Conservation (phyloP, 129 eudicot species). For the Rutidosis leptorrhynchoides region DNA sequence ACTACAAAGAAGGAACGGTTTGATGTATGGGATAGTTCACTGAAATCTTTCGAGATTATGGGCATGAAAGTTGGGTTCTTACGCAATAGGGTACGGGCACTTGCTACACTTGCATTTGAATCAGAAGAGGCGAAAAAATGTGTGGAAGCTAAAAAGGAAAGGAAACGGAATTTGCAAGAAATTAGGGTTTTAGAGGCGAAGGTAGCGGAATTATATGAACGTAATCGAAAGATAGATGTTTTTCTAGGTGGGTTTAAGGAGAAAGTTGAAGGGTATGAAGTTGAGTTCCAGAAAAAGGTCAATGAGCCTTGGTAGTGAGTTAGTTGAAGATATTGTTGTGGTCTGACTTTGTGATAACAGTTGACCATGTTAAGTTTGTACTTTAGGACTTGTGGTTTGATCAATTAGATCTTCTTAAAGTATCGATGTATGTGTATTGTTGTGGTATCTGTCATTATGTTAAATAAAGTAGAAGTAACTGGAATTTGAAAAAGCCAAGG, state of each 20-base stretch:
- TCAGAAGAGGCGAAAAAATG: conserved; percentile 42
- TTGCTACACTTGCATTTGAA: conserved; percentile 38
- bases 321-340: background rate
- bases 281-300: conserved; percentile 56
- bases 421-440: background rate
- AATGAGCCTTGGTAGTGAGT: conserved; percentile 52
- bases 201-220: conserved; percentile 48
- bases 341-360: background rate
- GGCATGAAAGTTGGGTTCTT: conserved; percentile 77
- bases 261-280: conserved; percentile 42
- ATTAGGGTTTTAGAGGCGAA: conserved; percentile 45
- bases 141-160: conserved; percentile 43
- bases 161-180: conserved; percentile 22
- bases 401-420: background rate
- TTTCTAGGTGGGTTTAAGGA: conserved; percentile 38
- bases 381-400: background rate
- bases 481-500: too few species aligned
- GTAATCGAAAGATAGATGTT: conserved; percentile 31
- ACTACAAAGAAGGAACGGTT: conserved; percentile 47
- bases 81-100: conserved; percentile 41
- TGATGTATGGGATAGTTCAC: conserved; percentile 60
- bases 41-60: conserved; percentile 59
- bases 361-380: background rate
- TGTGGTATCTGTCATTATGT: too few species aligned
- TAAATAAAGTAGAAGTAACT: too few species aligned